These are phyloP conservation scores for Chimonanthus praecox DNA, from an alignment of 164 flowering plant genomes.

Conservation along the genomic window DNA sequence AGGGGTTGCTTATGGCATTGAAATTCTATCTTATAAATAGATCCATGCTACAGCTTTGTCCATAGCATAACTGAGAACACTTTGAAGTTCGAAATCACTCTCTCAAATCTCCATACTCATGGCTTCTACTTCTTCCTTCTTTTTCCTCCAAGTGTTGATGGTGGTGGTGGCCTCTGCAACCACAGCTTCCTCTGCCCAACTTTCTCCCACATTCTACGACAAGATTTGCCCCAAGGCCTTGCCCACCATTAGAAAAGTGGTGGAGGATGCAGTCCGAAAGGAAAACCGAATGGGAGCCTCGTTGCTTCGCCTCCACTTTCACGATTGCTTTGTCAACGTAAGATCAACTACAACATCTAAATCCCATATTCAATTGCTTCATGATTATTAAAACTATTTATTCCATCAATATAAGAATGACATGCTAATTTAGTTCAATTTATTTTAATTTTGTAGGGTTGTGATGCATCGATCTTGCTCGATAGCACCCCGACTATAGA, in stretches of 20 bases:
- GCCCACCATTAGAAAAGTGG: constrained; percentile 25
- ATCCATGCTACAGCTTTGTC: background rate
- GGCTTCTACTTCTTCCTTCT: constrained; percentile 1
- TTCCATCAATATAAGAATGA: background rate
- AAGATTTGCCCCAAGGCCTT: constrained; percentile 30
- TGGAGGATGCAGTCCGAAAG: constrained; percentile 18
- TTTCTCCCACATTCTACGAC: constrained; percentile 23
- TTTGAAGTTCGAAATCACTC: too few species aligned
- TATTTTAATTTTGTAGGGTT: constrained; percentile 34
- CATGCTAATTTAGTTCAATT: background rate
- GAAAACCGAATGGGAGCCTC: constrained; percentile 44
- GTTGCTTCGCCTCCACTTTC: constrained; percentile 36
- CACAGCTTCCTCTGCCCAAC: constrained; percentile 9
- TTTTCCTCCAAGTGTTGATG: background rate
- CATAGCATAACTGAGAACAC: background rate
- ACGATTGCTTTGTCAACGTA: constrained; percentile 40
- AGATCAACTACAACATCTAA: background rate
- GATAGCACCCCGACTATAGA: constrained; percentile 30
- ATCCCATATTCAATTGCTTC: background rate
- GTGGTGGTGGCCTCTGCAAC: constrained; percentile 1
- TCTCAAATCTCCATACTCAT: background rate
- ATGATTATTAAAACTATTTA: background rate
- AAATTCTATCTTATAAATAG: background rate
- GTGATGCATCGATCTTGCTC: constrained; percentile 51
- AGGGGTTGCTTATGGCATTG: too few species aligned